phyloP scores from a whole-genome alignment of 2,329 filamentous ascomycete species.

The Rutstroemia sp. region DNA sequence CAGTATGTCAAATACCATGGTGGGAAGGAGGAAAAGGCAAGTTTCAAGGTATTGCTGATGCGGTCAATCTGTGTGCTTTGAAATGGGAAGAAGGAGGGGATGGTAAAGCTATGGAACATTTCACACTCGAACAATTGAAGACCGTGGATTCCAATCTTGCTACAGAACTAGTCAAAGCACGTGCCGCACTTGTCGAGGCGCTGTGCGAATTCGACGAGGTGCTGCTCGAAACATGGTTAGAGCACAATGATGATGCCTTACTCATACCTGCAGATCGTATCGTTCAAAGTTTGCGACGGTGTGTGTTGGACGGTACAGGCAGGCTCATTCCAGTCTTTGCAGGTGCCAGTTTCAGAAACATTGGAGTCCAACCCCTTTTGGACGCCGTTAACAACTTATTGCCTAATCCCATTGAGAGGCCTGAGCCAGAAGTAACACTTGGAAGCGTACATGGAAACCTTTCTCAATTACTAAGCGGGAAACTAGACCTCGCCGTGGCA shows the following conservation, averaged over 20 bases:
- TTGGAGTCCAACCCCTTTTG: conserved; percentile 85
- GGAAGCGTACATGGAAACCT: conserved; percentile 49
- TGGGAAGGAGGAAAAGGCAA: conserved; percentile 67
- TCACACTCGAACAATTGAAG: conserved; percentile 46
- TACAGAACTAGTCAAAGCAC: conserved; percentile 66
- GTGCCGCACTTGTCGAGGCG: conserved; percentile 71
- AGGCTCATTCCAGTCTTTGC: conserved; percentile 80
- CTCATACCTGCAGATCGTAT: conserved; percentile 60
- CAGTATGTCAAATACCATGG: conserved; percentile 93
- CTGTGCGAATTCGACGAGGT: conserved; percentile 83
- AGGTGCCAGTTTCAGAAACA: conserved; percentile 87
- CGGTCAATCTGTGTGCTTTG: conserved; percentile 67
- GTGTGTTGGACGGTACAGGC: conserved; percentile 60
- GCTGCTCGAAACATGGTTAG: conserved; percentile 78
- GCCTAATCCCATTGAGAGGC: conserved; percentile 72
- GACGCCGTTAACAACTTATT: conserved; percentile 85
- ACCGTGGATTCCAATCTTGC: conserved; percentile 42
- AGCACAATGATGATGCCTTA: conserved; percentile 64
- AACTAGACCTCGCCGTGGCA: conserved; percentile 32
- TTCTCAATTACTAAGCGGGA: conserved; percentile 39
- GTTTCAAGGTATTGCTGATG: conserved; percentile 79
- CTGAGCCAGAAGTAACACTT: conserved; percentile 69
- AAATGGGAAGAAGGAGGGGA: conserved; percentile 63
- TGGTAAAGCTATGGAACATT: conserved; percentile 52
- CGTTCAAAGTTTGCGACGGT: conserved; percentile 64